Evolutionary conservation across 2,329 filamentous ascomycete species (phyloP), one percentile per base, ranked within the genome.

Genomic region (Xylaria sp.): DNA sequence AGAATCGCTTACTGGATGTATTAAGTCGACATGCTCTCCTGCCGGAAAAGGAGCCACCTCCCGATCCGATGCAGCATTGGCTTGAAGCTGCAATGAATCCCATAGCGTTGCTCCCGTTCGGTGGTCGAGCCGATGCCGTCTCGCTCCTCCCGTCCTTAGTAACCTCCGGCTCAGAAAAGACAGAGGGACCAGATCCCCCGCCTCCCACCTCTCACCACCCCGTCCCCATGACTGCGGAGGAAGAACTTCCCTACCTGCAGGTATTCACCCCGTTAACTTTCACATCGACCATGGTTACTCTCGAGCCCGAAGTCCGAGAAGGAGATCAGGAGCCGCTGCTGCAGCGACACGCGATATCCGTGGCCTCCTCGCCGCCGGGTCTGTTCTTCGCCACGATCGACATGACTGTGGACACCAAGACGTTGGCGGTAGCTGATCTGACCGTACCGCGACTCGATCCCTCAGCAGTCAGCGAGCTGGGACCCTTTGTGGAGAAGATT

Each of bases 261-360:
- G 84, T 91, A 9, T 94, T 96, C 74, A 92, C 89, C 0, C 88
- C 91, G 0, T 84, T 96, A 15, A 83, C 83, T 0, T 89, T 92
- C 66, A 84, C 84, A 0, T 90, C 89, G 0, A 84, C 81, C 0
- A 82, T 89, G 15, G 80, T 83, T 0, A 78, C 86, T 0, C 74
- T 88, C 1, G 83, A 86, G 0, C 74, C 72, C 34, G 72, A 73
- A 18, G 64, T 66, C 0, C 52, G 77, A 7, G 69, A 75, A 1
- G 69, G 75, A 1, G 69, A 73, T 13, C 37, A 62, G n/a, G 41
- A 55, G 20, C 66, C 76, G 0, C 69, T 85, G 0, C 77, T 86
- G 39, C 88, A 90, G 66, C 82, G 82, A 2, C 89, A 91, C 74
- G 78, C 81, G 3, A 89, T 93, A 44, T 85, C 83, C 0, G 82